phyloP scores from a whole-genome alignment of 192 early-diverging fungal genomes.

The Coemansia sp. region DNA sequence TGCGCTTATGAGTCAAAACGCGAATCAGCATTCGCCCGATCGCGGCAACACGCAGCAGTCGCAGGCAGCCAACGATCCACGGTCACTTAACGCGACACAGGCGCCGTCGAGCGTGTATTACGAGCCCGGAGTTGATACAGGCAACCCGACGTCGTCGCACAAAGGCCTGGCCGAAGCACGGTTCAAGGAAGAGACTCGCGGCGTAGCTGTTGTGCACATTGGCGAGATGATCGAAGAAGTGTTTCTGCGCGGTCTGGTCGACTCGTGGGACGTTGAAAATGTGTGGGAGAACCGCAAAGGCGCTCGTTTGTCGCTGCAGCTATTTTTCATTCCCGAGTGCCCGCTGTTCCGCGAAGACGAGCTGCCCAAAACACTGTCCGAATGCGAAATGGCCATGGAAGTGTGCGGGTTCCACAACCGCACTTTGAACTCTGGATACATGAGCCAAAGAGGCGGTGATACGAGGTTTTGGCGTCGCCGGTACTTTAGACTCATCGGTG shows the following conservation, averaged over 20 bases:
- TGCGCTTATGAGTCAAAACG: slow-evolving; percentile 14
- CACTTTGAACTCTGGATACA: slow-evolving; percentile 53
- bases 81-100: slow-evolving; percentile 46
- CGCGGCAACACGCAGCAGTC: slow-evolving; percentile 20
- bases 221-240: slow-evolving; percentile 53
- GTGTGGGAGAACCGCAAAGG: slow-evolving; percentile 54
- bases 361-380: slow-evolving; percentile 49
- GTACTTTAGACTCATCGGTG: slow-evolving; percentile 54
- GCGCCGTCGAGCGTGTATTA: slow-evolving; percentile 52
- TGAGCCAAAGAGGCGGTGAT: slow-evolving; percentile 58
- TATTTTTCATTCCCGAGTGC: slow-evolving; percentile 55
- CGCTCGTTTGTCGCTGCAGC: slow-evolving; percentile 51
- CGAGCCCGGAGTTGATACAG: slow-evolving; percentile 29
- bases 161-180: slow-evolving; percentile 45
- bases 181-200: slow-evolving; percentile 56
- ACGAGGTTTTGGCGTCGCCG: slow-evolving; percentile 58
- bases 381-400: slow-evolving; percentile 56
- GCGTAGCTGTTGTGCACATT: slow-evolving; percentile 51
- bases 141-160: slow-evolving; percentile 13
- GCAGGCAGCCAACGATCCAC: slow-evolving; percentile 28
- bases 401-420: slow-evolving; percentile 55
- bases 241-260: slow-evolving; percentile 51
- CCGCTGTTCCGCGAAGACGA: slow-evolving; percentile 55
- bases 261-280: slow-evolving; percentile 55
- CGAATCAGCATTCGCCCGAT: neutral